Conservation (phyloP, 1,284 basidiomycete species). For the Papiliotrema fonsecae region DNA sequence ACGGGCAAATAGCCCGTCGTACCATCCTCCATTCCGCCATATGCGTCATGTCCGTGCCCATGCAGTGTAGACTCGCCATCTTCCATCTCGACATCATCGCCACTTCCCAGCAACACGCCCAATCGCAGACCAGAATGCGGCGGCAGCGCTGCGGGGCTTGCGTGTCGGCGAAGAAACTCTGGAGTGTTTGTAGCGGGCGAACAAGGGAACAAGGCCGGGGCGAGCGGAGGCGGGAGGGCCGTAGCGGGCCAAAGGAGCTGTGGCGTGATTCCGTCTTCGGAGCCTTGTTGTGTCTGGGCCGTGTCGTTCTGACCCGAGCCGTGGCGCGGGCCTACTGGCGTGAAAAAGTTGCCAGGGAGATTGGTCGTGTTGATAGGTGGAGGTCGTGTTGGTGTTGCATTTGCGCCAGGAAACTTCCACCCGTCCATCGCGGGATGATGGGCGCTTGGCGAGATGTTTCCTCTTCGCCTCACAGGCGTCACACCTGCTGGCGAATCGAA, state of each 20-base stretch:
- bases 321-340: slow-evolving; percentile 1
- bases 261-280: slow-evolving; percentile 11
- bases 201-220: slow-evolving; percentile 29
- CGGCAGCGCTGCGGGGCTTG: slow-evolving; percentile 1
- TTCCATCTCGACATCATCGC: slow-evolving; percentile 15
- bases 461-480: slow-evolving; percentile 21
- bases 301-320: neutral
- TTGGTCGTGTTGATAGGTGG: slow-evolving; percentile 10
- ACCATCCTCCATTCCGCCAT: too few species aligned
- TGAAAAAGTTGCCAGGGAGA: slow-evolving; percentile 2
- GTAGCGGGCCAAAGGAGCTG: slow-evolving; percentile 22
- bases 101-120: slow-evolving; percentile 35
- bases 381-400: slow-evolving; percentile 16
- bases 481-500: slow-evolving; percentile 19
- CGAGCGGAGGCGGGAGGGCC: slow-evolving; percentile 16
- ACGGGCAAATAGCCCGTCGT: slow-evolving; percentile 22
- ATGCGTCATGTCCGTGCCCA: slow-evolving; percentile 14
- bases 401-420: slow-evolving; percentile 37
- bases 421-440: slow-evolving; percentile 34
- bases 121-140: slow-evolving; percentile 35
- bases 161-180: slow-evolving; percentile 4
- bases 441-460: slow-evolving; percentile 21
- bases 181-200: slow-evolving; percentile 25
- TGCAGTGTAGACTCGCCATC: slow-evolving; percentile 22
- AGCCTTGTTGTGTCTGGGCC: neutral